Evolutionary conservation across 768 basidiomycete genomes (phyloP), one percentile per base, ranked within the genome.

Genomic region (Suillus discolor): DNA sequence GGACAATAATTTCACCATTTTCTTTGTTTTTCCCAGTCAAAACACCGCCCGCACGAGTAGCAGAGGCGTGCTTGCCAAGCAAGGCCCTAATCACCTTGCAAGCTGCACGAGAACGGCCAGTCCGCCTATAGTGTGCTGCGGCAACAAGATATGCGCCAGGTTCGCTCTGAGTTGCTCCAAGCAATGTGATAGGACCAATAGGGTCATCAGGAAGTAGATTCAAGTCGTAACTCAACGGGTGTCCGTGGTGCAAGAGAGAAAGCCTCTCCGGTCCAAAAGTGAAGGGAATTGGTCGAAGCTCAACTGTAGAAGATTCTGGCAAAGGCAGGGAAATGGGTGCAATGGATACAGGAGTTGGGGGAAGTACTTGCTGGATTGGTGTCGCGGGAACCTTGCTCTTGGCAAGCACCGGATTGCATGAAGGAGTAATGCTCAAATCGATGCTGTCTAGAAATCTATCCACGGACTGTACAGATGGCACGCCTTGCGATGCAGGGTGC

Each of bases 41-140:
- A 31, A 38, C 31, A 28, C 31, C 41, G 15, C 39, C 28, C 28
- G 28, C 28, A 60, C 11, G 11, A n/a, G 25, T 61, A 5, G 44
- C 42, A 28, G 6, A 53, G 42, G 67, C 65, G 38, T 72, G 39
- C 44, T 3, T 68, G 12, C 69, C 64, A 28, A 76, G 68, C 15
- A 76, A 63, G 4, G 74, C 73, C 67, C 68, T 69, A 42, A 76
- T 71, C 9, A 76, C 69, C 54, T 71, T 61, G 51, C 75, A 64
- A 15, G 75, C 75, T 61, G 75, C 75, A 62, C 68, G 69, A 63
- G 75, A 65, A 39, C 75, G 76, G 62, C 74, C 75, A 55, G 75
- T 76, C 45, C 77, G 73, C 65, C 75, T 72, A 67, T 76, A 76
- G 69, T 75, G 77, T 38, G 77, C 75, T 13, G 70, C 69, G 31